Percentiles rank a stretch among this genome's conserved stretches.
These are phyloP conservation scores for Dissophora globulifera DNA, from an alignment of 192 early-diverging fungal genomes.

Conservation along the genomic window DNA sequence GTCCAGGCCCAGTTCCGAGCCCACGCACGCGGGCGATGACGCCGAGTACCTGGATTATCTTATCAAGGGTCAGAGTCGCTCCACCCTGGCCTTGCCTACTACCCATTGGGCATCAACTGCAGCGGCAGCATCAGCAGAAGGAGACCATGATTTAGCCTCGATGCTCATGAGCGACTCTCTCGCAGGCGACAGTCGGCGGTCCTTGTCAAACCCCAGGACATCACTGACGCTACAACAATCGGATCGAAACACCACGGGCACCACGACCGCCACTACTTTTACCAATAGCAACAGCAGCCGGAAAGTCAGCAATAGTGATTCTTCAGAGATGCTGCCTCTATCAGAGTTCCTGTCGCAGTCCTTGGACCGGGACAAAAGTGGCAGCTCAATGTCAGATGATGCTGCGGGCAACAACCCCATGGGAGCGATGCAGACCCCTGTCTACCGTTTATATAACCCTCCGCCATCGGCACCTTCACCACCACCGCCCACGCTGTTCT, in stretches of 20 bases:
- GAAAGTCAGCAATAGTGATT: not conserved
- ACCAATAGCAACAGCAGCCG: too few relatives aligned
- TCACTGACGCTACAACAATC: not conserved
- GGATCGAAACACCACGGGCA: too few relatives aligned
- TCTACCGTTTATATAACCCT: slow-evolving; percentile 11
- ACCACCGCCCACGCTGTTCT: not conserved
- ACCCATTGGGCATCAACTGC: too few relatives aligned
- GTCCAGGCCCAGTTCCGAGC: not conserved
- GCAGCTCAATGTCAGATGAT: too few relatives aligned
- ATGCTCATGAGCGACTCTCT: not conserved
- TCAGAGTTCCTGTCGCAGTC: slow-evolving; percentile 35
- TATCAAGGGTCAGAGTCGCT: slow-evolving; percentile 20
- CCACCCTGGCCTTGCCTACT: not conserved
- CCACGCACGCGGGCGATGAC: slow-evolving; percentile 11
- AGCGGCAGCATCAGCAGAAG: too few relatives aligned
- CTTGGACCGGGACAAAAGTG: not conserved
- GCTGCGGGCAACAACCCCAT: not conserved
- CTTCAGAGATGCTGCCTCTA: slow-evolving; percentile 34
- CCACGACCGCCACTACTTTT: too few relatives aligned
- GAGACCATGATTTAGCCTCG: not conserved
- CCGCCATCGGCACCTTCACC: slow-evolving; percentile 1
- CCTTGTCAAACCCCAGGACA: not conserved
- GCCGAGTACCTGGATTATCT: slow-evolving; percentile 31
- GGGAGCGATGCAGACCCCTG: not conserved
- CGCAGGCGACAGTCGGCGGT: not conserved